These are phyloP conservation scores for Alliaria petiolata DNA, from an alignment of 345 rosid genomes.

Conservation along the genomic window DNA sequence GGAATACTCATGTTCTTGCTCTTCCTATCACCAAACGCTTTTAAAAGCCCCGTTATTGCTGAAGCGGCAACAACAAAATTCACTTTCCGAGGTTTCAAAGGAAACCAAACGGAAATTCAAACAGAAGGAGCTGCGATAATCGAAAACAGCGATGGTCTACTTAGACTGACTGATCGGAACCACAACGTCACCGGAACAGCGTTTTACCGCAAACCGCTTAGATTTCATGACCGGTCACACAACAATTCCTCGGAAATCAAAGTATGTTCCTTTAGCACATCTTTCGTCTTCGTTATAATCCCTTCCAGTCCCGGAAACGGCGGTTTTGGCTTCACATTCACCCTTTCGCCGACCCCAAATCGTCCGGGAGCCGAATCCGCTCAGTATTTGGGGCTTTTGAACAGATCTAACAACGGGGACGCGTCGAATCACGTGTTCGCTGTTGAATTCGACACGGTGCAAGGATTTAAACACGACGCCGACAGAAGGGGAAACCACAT, in stretches of 20 bases:
- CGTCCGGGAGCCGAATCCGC: constrained; percentile 39
- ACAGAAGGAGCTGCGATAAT: constrained; percentile 7
- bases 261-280: constrained; percentile 44
- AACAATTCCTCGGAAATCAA: neutral
- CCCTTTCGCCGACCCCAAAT: constrained; percentile 37
- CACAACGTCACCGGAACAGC: constrained; percentile 28
- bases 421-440: constrained; percentile 44
- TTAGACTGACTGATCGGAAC: constrained; percentile 13
- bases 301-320: constrained; percentile 33
- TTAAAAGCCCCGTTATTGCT: neutral
- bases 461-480: constrained; percentile 32
- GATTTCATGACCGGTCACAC: neutral
- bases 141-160: constrained; percentile 11
- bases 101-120: constrained; percentile 16
- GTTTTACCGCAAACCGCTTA: constrained; percentile 22
- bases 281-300: constrained; percentile 47
- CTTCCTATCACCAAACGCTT: constrained; percentile 2
- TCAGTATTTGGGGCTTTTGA: constrained; percentile 55
- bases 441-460: constrained; percentile 61
- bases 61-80: constrained; percentile 13
- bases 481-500: constrained; percentile 46
- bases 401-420: constrained; percentile 10
- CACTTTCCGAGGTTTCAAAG: constrained; percentile 29
- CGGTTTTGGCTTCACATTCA: constrained; percentile 56
- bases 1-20: constrained; percentile 5